These are phyloP conservation scores for Zostera marina DNA, from an alignment of 116 monocot genomes.

Conservation along the genomic window DNA sequence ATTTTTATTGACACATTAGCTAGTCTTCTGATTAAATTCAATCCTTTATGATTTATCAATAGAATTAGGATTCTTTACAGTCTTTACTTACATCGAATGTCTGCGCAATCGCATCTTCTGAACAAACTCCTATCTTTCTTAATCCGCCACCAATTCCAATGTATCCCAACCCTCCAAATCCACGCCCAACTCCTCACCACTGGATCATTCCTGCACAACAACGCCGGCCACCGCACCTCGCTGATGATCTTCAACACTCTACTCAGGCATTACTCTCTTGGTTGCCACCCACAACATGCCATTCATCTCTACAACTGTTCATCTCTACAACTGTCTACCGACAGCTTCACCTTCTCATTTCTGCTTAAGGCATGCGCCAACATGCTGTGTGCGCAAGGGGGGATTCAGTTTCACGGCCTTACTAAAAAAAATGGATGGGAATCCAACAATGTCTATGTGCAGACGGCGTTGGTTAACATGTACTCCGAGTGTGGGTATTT, in stretches of 20 bases:
- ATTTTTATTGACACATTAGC: too few species aligned
- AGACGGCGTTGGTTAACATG: conserved; percentile 43
- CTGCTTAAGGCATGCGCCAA: conserved; percentile 52
- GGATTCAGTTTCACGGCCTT: conserved; percentile 31
- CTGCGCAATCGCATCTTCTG: not conserved
- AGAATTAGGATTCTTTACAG: too few species aligned
- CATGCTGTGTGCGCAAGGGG: not conserved
- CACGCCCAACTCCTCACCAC: conserved; percentile 8
- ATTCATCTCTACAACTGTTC: conserved; percentile 7
- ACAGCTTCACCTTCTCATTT: conserved; percentile 54
- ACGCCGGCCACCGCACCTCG: not conserved
- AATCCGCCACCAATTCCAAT: conserved; percentile 2
- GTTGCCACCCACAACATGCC: conserved; percentile 11
- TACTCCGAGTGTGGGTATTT: conserved; percentile 22
- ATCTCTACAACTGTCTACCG: not conserved
- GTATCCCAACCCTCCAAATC: conserved; percentile 5
- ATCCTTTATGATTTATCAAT: too few species aligned
- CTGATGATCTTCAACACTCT: conserved; percentile 5
- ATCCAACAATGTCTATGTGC: conserved; percentile 29
- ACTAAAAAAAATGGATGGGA: conserved; percentile 31
- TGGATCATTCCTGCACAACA: not conserved
- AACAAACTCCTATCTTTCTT: conserved; percentile 1
- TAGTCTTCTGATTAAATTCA: too few species aligned
- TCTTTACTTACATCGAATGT: too few species aligned
- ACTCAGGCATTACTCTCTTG: conserved; percentile 13